Base-by-base conservation (phyloP, 2,329 filamentous ascomycete species). In the Aspergillus viridinutans region DNA sequence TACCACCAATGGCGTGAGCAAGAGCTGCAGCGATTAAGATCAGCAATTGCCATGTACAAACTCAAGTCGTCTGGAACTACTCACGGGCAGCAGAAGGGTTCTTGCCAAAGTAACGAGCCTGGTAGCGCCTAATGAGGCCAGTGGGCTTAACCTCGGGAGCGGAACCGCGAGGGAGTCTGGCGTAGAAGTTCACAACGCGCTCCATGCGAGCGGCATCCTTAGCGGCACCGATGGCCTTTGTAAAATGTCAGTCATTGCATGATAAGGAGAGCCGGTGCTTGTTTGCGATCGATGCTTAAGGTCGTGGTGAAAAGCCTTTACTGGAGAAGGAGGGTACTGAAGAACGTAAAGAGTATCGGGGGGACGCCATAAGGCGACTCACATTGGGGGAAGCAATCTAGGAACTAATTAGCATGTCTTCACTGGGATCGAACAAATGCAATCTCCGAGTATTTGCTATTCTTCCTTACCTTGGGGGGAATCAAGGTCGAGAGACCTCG, bases 121-220 rank as follows among this genome's bases (percentile, higher is more conserved):
- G 90, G 84, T 99, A 99, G 78, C 90, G 85, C 72, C 88, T 90
- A 71, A 96, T 80, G 61, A 96, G 81, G 69, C 94, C 93, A 73
- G 86, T 90, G 66, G 89, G 79, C 84, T 96, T 86, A 68, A 85
- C 78, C 78, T 91, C 87, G 71, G 94, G 92, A 72, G 92, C 92
- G 68, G 90, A 79, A 69, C 94, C 95, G 74, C 92, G 91, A 74
- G 95, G 94, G 59, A 99, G 91, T 80, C 93, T 95, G 83, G 95
- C 91, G 85, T 99, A 99, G 85, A 99, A 97, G 82, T 85, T 90
- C 78, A 97, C 93, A 69, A 99, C 92, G 72, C 92, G 90, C 78
- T 96, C 90, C 94, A 99, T 97, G 77, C 93, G 91, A 74, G 92
- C 85, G 74, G 94, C 94, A 86, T 97, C 93, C 75, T 92, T 90